phyloP scores from a whole-genome alignment of 495 filamentous ascomycete species.

The Emericellopsis terricola region DNA sequence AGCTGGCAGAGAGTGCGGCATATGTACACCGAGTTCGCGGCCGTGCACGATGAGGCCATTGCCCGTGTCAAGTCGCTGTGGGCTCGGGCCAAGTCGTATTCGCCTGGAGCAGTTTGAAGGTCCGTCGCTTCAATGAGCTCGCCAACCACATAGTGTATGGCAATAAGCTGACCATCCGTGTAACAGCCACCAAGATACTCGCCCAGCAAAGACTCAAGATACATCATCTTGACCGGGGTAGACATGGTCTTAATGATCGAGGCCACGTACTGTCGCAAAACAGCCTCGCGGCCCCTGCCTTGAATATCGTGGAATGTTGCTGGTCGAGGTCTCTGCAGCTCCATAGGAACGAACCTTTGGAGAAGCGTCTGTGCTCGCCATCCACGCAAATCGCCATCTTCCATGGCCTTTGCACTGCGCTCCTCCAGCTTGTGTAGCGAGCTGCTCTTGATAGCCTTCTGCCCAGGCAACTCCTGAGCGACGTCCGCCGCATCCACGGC shows the following conservation, averaged over 20 bases:
- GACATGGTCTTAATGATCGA: neutral
- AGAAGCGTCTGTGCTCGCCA: constrained; percentile 1
- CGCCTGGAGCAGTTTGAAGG: constrained; percentile 8
- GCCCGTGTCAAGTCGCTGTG: constrained; percentile 11
- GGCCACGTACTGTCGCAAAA: constrained; percentile 1
- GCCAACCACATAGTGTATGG: constrained; percentile 1
- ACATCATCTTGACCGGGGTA: neutral
- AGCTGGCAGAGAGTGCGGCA: constrained; percentile 36
- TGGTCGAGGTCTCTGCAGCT: neutral
- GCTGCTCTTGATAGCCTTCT: neutral
- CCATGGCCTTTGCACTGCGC: constrained; percentile 1
- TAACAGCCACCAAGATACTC: neutral
- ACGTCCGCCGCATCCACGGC: neutral
- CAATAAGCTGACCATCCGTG: constrained; percentile 3
- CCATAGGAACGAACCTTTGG: neutral
- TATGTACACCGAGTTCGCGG: constrained; percentile 34
- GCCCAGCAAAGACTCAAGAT: neutral
- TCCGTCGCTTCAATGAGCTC: constrained; percentile 4
- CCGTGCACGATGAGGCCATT: constrained; percentile 1
- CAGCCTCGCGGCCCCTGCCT: neutral
- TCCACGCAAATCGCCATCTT: neutral
- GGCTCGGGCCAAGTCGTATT: constrained; percentile 13
- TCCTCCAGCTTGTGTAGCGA: constrained; percentile 1
- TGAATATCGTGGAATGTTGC: neutral
- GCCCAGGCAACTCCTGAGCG: neutral